These are phyloP conservation scores for Pseudozyma hubeiensis DNA, from an alignment of 1,284 basidiomycete genomes.

Conservation along the genomic window DNA sequence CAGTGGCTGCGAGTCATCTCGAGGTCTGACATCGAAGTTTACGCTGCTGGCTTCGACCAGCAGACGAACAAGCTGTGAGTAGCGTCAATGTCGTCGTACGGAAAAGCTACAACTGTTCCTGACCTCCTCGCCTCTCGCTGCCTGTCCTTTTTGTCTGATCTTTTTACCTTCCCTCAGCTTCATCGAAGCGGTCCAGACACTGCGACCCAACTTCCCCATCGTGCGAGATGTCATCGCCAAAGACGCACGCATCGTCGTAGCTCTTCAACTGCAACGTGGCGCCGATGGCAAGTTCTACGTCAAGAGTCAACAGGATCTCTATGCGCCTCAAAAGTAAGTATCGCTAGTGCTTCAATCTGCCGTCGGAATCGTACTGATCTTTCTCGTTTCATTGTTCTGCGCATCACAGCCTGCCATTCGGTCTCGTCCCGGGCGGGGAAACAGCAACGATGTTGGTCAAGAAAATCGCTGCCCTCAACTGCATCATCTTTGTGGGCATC, in stretches of 20 bases:
- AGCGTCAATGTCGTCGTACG: neutral
- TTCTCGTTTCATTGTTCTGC: neutral
- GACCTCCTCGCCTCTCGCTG: too few relatives aligned
- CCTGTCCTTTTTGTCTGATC: neutral
- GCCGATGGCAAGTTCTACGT: conserved; percentile 65
- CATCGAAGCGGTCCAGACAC: conserved; percentile 61
- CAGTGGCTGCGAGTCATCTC: conserved; percentile 65
- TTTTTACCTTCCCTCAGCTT: conserved; percentile 24
- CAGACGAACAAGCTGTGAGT: conserved; percentile 28
- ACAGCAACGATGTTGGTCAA: conserved; percentile 48
- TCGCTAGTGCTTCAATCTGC: neutral
- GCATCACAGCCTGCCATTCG: conserved; percentile 47
- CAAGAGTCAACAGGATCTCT: conserved; percentile 63
- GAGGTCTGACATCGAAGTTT: conserved; percentile 55
- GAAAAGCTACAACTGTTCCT: too few relatives aligned
- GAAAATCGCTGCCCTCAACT: conserved; percentile 53
- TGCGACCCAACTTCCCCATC: conserved; percentile 53
- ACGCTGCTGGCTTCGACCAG: conserved; percentile 53
- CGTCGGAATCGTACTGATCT: neutral
- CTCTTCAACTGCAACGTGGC: conserved; percentile 56
- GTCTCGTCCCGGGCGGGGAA: conserved; percentile 48
- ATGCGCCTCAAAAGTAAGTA: conserved; percentile 54
- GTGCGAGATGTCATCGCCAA: conserved; percentile 29
- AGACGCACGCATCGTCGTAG: conserved; percentile 56
- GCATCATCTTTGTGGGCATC: conserved; percentile 49